Percentiles rank a stretch among this genome's conserved stretches.
These are phyloP conservation scores for Lipomyces spencermartinsiae DNA, from an alignment of 805 yeast species.

Conservation along the genomic window DNA sequence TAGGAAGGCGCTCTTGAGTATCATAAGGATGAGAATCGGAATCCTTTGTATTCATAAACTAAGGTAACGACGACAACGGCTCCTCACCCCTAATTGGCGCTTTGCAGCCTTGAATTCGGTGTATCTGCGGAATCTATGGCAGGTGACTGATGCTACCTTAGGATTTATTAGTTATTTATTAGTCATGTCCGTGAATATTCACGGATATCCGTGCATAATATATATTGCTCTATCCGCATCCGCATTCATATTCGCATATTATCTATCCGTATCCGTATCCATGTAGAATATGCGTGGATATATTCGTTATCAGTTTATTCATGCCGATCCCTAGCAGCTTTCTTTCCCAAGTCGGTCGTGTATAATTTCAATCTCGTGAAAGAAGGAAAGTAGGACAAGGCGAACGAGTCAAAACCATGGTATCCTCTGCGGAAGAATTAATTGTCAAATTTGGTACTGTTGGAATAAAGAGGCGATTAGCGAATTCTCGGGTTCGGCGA, in stretches of 20 bases:
- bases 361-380: conserved; percentile 49
- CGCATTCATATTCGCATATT: conserved; percentile 36
- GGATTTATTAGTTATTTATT: background rate
- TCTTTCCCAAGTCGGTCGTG: conserved; percentile 57
- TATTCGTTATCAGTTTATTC: conserved; percentile 46
- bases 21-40: background rate
- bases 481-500: too few relatives aligned
- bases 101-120: conserved; percentile 50
- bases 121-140: conserved; percentile 54
- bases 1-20: conserved; percentile 2
- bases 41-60: conserved; percentile 1
- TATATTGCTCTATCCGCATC: conserved; percentile 51
- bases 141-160: conserved; percentile 56
- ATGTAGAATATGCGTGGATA: background rate
- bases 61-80: conserved; percentile 48
- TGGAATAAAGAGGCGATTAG: conserved; percentile 53
- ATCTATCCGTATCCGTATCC: background rate
- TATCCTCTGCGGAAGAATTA: conserved; percentile 54
- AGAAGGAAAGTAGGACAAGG: conserved; percentile 50
- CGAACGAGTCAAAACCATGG: conserved; percentile 53
- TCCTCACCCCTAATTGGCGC: conserved; percentile 48
- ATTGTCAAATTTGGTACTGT: conserved; percentile 53
- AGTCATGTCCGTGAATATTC: background rate
- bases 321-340: conserved; percentile 53
- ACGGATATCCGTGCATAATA: background rate